Evolutionary conservation across 2,329 filamentous ascomycete species (phyloP).

Genomic region (Chrysoporthe deuterocubensis): DNA sequence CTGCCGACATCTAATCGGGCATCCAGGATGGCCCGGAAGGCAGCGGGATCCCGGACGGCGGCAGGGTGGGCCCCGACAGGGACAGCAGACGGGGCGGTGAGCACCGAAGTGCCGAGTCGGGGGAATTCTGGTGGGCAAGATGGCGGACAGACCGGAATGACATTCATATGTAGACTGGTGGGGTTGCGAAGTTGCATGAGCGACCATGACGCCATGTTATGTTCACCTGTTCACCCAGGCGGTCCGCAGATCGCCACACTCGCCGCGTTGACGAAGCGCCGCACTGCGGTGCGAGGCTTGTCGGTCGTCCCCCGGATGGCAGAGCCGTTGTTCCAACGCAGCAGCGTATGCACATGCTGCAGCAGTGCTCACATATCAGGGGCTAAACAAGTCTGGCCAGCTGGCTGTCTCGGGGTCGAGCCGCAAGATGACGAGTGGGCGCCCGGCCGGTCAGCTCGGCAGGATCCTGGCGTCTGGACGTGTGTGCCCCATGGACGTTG

Average conservation of each 20-base stretch:
- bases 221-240: no score
- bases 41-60: neutral
- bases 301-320: neutral
- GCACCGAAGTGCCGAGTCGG: neutral
- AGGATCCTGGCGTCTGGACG: no score
- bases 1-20: neutral
- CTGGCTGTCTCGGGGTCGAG: neutral
- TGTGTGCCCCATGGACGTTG: no score
- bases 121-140: neutral
- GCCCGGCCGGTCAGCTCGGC: no score
- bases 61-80: constrained; percentile 2
- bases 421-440: neutral
- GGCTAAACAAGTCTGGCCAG: neutral
- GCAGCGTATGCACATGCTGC: no score
- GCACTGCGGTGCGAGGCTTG: neutral
- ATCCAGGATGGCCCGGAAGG: neutral
- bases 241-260: neutral
- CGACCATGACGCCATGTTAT: constrained; percentile 6
- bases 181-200: neutral
- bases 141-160: neutral
- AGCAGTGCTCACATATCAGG: neutral
- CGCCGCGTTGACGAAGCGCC: neutral
- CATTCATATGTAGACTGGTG: neutral
- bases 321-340: neutral
- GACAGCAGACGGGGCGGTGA: constrained; percentile 9